These are phyloP conservation scores for Cyberlindnera xishuangbannaensis DNA, from an alignment of 805 yeast species.

Conservation along the genomic window DNA sequence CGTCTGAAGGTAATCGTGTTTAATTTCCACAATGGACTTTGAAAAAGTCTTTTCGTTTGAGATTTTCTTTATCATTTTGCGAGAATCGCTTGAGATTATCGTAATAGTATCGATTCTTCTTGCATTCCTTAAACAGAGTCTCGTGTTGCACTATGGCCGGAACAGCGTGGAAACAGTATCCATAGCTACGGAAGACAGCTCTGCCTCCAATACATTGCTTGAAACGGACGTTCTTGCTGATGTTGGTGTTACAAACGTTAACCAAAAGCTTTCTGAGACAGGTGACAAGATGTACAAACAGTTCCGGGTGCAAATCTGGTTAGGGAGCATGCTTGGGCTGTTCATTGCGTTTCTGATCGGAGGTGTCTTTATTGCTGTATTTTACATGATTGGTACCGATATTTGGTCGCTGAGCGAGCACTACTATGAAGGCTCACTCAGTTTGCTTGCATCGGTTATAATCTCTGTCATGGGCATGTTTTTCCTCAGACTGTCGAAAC, in stretches of 20 bases:
- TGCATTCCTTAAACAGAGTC: constrained; percentile 63
- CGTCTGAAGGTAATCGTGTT: too few species aligned
- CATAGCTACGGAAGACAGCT: constrained; percentile 6
- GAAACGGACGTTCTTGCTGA: constrained; percentile 3
- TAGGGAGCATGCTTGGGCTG: constrained; percentile 73
- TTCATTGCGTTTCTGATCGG: constrained; percentile 69
- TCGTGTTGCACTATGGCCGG: constrained; percentile 31
- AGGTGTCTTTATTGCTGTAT: constrained; percentile 57
- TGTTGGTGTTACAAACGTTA: background rate
- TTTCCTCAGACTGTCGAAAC: constrained; percentile 69
- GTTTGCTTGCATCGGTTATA: constrained; percentile 68
- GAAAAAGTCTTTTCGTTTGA: constrained; percentile 62
- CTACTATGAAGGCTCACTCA: constrained; percentile 82
- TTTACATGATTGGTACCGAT: constrained; percentile 76
- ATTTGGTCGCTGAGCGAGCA: constrained; percentile 86
- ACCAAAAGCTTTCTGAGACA: constrained; percentile 13
- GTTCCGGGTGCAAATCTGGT: constrained; percentile 68
- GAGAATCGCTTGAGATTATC: constrained; percentile 76
- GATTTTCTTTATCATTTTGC: constrained; percentile 63
- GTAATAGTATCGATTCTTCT: constrained; percentile 67
- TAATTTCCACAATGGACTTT: constrained; percentile 14
- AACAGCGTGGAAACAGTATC: constrained; percentile 3
- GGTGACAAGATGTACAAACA: constrained; percentile 34
- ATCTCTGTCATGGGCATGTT: constrained; percentile 87
- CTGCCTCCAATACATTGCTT: constrained; percentile 2